Evolutionary conservation across 2,329 filamentous ascomycete genomes (phyloP), one percentile per base, ranked within the genome.

Genomic region (Xylaria sp.): DNA sequence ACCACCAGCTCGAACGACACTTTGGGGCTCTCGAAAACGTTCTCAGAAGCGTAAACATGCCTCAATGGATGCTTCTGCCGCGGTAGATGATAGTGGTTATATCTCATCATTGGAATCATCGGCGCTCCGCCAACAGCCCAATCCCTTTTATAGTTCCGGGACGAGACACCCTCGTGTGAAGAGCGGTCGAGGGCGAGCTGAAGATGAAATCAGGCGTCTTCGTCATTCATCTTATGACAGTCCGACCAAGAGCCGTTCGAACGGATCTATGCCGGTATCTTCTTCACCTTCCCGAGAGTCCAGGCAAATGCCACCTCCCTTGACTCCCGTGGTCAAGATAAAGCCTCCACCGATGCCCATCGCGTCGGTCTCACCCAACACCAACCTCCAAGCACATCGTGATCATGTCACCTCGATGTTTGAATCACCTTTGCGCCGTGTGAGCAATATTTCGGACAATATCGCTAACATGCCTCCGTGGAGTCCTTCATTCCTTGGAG

Each of bases 31-130:
- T n/a, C 85, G 85, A 49, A 81, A 84, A 57, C 89, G 88, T 58
- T 87, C 89, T 44, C 89, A 90, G 71, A 93, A 92, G 80, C 90
- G 92, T 71, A 95, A 93, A 78, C 88, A 92, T 74, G 87, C 87
- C 33, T 90, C 91, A 13, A 90, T 96, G 83, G 93, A 92, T 58
- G 73, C 73, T 20, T 71, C 74, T 15, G 53, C 47, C 25, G 53
- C 69, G 6, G 50, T 76, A 38, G 76, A 87, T 75, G 96, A 99
- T 79, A 98, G 95, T 77, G 96, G 96, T 45, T 99, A 98, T 79
- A 97, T 97, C 77, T 98, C 96, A 1, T 97, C 94, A 0, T 86
- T 98, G 20, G 94, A 97, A 73, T 98, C 96, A 2, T 98, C 96
- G 0, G 93, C 87, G 15, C 87, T 93, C 77, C 88, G 95, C 66